Conservation (phyloP, 306 rosid species). For the Gastrolobium villosum region DNA sequence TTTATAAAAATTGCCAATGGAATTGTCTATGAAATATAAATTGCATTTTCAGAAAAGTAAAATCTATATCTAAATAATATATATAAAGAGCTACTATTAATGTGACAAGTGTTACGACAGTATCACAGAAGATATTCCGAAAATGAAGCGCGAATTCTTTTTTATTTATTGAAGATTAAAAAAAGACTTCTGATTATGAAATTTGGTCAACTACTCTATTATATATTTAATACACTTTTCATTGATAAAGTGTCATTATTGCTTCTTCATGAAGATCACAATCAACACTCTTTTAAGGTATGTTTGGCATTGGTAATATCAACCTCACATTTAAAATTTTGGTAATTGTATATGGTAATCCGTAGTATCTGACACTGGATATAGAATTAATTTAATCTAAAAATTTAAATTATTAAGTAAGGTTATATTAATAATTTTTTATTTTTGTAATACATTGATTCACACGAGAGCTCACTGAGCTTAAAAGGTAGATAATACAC, state of each 20-base stretch:
- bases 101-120: constrained; percentile 44
- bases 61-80: constrained; percentile 17
- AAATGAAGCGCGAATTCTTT: neutral
- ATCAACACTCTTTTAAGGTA: constrained; percentile 33
- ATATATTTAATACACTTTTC: constrained; percentile 10
- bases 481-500: too few relatives aligned
- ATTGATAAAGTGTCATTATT: constrained; percentile 28
- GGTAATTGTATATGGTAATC: neutral
- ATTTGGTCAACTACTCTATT: constrained; percentile 54
- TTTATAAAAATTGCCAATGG: neutral
- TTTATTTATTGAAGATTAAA: constrained; percentile 35
- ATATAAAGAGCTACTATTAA: neutral
- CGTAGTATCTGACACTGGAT: too few relatives aligned
- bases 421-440: too few relatives aligned
- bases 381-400: too few relatives aligned
- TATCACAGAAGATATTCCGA: constrained; percentile 41
- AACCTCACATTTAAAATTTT: neutral
- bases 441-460: too few relatives aligned
- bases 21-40: neutral
- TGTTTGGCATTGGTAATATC: constrained; percentile 42
- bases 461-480: too few relatives aligned
- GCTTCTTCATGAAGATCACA: constrained; percentile 30
- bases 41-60: neutral
- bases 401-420: too few relatives aligned
- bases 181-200: constrained; percentile 51